Conservation (phyloP, 2,329 filamentous ascomycete genomes). For the Sarocladiaceae sp. region DNA sequence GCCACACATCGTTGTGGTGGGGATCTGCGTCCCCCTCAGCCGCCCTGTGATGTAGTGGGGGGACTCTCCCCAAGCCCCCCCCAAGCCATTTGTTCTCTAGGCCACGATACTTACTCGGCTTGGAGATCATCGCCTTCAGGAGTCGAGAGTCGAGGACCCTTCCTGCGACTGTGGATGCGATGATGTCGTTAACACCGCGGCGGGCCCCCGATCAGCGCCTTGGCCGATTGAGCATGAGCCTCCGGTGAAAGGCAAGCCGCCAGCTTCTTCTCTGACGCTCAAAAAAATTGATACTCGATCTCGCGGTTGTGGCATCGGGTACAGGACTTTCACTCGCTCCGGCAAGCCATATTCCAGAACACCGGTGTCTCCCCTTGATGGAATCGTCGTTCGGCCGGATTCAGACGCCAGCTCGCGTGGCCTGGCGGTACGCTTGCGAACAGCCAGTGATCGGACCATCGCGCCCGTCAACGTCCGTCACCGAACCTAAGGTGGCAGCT, state of each 20-base stretch:
- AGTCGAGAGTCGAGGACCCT: neutral
- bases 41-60: neutral
- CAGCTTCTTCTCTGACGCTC: neutral
- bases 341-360: too few relatives aligned
- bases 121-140: conserved; percentile 1
- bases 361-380: too few relatives aligned
- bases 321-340: too few relatives aligned
- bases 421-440: neutral
- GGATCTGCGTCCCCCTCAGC: neutral
- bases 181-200: conserved; percentile 2
- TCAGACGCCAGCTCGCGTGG: conserved; percentile 2
- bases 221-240: too few relatives aligned
- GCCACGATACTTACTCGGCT: neutral
- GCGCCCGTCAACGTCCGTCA: neutral
- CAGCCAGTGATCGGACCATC: neutral
- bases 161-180: conserved; percentile 1
- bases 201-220: neutral
- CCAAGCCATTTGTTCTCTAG: neutral
- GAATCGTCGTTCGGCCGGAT: neutral
- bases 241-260: too few relatives aligned
- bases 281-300: too few relatives aligned
- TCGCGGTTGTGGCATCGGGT: too few relatives aligned
- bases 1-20: conserved; percentile 4
- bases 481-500: too few relatives aligned
- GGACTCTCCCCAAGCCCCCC: neutral